Evolutionary conservation across 2,329 filamentous ascomycete species (phyloP).

Genomic region (Aspergillus uvarum): DNA sequence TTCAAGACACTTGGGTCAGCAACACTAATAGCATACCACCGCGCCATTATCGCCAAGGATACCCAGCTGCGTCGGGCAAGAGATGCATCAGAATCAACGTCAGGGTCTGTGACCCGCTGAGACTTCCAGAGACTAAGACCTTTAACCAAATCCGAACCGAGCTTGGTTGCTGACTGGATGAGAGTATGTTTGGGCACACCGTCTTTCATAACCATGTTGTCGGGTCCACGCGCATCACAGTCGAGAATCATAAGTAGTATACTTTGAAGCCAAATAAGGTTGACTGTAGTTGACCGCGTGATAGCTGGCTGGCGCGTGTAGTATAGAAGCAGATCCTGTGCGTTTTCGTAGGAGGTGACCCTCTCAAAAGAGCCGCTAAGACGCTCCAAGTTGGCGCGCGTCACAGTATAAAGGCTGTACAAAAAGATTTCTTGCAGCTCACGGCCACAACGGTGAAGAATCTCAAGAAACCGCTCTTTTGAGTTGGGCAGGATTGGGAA

Average conservation of each 20-base stretch:
- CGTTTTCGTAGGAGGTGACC: slow-evolving; percentile 40
- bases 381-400: slow-evolving; percentile 38
- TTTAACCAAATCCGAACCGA: slow-evolving; percentile 42
- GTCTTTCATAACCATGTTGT: slow-evolving; percentile 43
- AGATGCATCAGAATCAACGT: slow-evolving; percentile 43
- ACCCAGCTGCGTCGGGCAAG: slow-evolving; percentile 43
- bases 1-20: slow-evolving; percentile 41
- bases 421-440: slow-evolving; percentile 44
- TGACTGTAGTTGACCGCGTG: slow-evolving; percentile 35
- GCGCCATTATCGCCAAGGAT: slow-evolving; percentile 39
- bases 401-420: slow-evolving; percentile 41
- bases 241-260: slow-evolving; percentile 45
- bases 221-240: slow-evolving; percentile 42
- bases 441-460: slow-evolving; percentile 42
- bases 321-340: slow-evolving; percentile 41
- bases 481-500: slow-evolving; percentile 44
- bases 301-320: slow-evolving; percentile 40
- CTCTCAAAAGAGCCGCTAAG: slow-evolving; percentile 35
- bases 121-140: slow-evolving; percentile 39
- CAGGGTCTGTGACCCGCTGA: slow-evolving; percentile 34
- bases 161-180: slow-evolving; percentile 41
- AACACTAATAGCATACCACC: slow-evolving; percentile 45
- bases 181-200: slow-evolving; percentile 41
- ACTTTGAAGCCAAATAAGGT: slow-evolving; percentile 44
- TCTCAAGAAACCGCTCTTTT: slow-evolving; percentile 36